Conservation (phyloP, 2,329 filamentous ascomycete genomes). For the Leptodontidium sp. region DNA sequence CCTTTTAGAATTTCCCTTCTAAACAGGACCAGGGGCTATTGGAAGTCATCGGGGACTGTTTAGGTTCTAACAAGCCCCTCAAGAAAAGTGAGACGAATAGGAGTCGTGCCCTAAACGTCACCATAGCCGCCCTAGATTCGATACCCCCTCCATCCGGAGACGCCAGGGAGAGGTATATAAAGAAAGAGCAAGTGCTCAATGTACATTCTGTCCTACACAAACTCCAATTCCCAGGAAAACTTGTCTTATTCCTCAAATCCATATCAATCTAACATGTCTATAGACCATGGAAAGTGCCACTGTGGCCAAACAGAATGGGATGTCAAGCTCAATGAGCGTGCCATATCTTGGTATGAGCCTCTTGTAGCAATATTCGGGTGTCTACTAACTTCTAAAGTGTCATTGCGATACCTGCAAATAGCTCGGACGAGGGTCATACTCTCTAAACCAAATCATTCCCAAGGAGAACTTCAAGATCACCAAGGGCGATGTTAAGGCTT, state of each 20-base stretch:
- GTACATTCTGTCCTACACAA: background rate
- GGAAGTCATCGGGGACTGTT: background rate
- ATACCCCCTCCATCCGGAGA: background rate
- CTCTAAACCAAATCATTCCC: conserved; percentile 56
- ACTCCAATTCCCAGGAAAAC: background rate
- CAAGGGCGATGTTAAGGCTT: conserved; percentile 58
- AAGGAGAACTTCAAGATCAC: conserved; percentile 57
- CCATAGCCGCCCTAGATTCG: background rate
- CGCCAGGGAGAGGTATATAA: background rate
- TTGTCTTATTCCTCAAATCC: background rate
- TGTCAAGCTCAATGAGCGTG: conserved; percentile 56
- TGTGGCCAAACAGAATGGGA: conserved; percentile 62
- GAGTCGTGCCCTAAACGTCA: background rate
- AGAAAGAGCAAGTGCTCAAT: background rate
- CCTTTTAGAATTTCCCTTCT: background rate
- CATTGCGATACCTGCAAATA: conserved; percentile 71
- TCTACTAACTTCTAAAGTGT: conserved; percentile 46
- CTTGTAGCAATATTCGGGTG: background rate
- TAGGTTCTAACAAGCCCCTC: background rate
- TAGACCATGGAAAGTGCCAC: conserved; percentile 57
- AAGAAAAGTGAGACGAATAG: background rate
- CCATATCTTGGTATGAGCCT: conserved; percentile 49
- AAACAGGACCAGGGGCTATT: background rate
- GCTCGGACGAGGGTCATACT: conserved; percentile 70
- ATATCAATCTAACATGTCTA: conserved; percentile 24